Conservation (phyloP, 257 asterid species). For the Cinchona pubescens region DNA sequence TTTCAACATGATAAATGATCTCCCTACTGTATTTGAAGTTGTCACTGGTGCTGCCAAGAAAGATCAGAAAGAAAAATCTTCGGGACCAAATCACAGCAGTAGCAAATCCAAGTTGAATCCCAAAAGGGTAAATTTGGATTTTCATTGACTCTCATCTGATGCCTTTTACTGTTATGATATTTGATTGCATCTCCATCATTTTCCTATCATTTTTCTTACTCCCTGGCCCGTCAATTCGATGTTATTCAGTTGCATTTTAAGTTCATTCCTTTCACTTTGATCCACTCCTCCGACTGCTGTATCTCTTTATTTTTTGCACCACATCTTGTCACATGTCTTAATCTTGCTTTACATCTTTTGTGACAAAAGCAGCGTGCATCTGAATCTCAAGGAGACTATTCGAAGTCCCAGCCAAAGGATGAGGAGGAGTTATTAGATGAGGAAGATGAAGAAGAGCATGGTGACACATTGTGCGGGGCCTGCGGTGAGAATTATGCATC, state of each 20-base stretch:
- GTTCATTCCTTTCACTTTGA: not conserved
- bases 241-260: not conserved
- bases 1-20: constrained; percentile 69
- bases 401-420: constrained; percentile 42
- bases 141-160: not conserved
- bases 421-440: constrained; percentile 57
- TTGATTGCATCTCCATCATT: constrained; percentile 1
- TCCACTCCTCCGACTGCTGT: not conserved
- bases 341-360: constrained; percentile 10
- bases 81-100: constrained; percentile 46
- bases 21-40: constrained; percentile 73
- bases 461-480: constrained; percentile 62
- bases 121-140: constrained; percentile 37
- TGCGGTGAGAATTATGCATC: constrained; percentile 61
- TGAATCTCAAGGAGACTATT: constrained; percentile 33
- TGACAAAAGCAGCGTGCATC: constrained; percentile 35
- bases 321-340: not conserved
- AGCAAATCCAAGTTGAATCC: constrained; percentile 55
- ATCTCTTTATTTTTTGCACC: not conserved
- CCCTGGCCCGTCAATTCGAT: not conserved
- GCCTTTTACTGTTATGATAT: not conserved
- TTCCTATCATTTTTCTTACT: not conserved
- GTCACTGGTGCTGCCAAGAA: constrained; percentile 64
- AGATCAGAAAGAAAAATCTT: constrained; percentile 60
- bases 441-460: constrained; percentile 70